Base-by-base conservation (phyloP, 1,139 yeast species). In the Nadsonia commutata region DNA sequence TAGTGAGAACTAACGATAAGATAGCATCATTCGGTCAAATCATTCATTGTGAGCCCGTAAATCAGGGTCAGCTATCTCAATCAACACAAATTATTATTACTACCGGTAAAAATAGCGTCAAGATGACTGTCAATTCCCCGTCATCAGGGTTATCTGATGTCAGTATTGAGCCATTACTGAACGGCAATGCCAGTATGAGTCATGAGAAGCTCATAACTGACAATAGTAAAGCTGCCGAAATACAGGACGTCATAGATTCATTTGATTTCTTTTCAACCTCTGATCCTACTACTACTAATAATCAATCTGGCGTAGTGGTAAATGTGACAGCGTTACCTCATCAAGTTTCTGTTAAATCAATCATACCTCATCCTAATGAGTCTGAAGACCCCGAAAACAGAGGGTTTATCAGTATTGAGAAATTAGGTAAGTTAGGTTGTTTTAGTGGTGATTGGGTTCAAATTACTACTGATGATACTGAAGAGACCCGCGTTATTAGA, bases 381-480 rank as follows among this genome's bases (percentile, higher is more conserved):
- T 48, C 48, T 7, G 68, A 64, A 38, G 74, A 68, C 48, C 47
- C 65, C 52, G 74, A 64, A 49, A 58, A 74, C 20, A 67, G 72
- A 48, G 81, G 68, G 0, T 80, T 73, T 52, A 63, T 78, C 17
- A 67, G 71, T 36, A 64, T 76, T 1, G 61, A 65, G 13, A 79
- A 72, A 42, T 64, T 83, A 40, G 68, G 74, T 17, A 67, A 63
- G 40, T 54, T 81, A 20, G 80, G 82, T 3, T 71, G 76, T 19
- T 76, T 80, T 50, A 76, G 80, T 48, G 94, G 94, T 2, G 94
- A 82, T 56, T 59, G 73, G 40, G 78, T 76, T 3, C 57, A 64
- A 33, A 44, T 74, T 37, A 51, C 54, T n/a, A 49, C 59, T n/a
- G 54, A 53, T 18, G 45, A 36, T 2, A 31, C 45, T 8, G 42